Evolutionary conservation across 768 basidiomycete species (phyloP).

Genomic region (Holtermannia corniformis): DNA sequence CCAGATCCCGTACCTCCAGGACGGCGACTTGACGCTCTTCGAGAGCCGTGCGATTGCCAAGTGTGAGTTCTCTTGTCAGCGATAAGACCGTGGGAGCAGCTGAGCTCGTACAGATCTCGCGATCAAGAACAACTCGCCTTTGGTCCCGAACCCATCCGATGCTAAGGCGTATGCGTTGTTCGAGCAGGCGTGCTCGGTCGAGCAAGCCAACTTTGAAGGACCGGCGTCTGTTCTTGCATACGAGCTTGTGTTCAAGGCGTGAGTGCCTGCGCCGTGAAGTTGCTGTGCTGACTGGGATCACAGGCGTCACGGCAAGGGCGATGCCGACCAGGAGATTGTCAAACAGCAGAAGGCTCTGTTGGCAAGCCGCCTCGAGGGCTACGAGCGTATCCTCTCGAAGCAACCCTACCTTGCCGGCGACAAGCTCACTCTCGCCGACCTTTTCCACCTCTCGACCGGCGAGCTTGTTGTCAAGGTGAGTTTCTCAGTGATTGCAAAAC

Average conservation of each 20-base stretch:
- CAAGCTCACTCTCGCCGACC: conserved; percentile 51
- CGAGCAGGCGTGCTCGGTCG: conserved; percentile 45
- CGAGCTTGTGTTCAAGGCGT: conserved; percentile 53
- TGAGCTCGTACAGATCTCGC: conserved; percentile 50
- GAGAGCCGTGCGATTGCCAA: conserved; percentile 20
- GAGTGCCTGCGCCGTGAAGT: conserved; percentile 3
- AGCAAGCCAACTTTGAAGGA: conserved; percentile 51
- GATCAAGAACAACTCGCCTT: conserved; percentile 45
- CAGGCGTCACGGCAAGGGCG: neutral
- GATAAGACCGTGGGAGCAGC: too few relatives aligned
- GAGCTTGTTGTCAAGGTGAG: conserved; percentile 20
- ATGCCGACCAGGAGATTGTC: conserved; percentile 9
- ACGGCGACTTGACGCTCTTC: conserved; percentile 55
- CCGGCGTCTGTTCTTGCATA: conserved; percentile 44
- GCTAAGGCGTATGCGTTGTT: conserved; percentile 42
- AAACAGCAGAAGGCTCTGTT: conserved; percentile 44
- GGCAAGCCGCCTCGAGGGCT: conserved; percentile 43
- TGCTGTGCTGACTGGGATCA: neutral
- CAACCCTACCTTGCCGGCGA: conserved; percentile 49
- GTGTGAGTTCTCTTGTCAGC: conserved; percentile 6
- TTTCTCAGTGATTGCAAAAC: neutral
- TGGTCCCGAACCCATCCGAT: conserved; percentile 47
- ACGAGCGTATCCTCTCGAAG: conserved; percentile 53
- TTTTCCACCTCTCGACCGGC: conserved; percentile 52
- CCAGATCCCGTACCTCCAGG: conserved; percentile 52